Evolutionary conservation across 805 yeast species (phyloP).

Genomic region (Cyberlindnera amylophila): DNA sequence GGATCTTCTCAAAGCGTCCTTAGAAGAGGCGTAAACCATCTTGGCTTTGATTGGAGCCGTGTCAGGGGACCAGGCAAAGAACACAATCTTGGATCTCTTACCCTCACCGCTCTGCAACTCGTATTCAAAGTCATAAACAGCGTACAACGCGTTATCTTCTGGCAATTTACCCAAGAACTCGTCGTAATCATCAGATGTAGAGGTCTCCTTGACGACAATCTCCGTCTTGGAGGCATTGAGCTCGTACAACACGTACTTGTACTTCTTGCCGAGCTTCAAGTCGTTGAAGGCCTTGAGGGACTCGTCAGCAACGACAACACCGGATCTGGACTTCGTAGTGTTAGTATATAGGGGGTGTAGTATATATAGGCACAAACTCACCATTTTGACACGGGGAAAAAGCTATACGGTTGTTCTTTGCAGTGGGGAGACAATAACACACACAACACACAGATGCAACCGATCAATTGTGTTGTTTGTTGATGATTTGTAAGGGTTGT

Average conservation of each 20-base stretch:
- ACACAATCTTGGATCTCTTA: constrained; percentile 73
- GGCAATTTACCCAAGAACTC: constrained; percentile 84
- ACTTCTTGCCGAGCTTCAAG: constrained; percentile 88
- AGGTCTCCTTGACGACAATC: constrained; percentile 85
- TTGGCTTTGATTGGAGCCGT: constrained; percentile 92
- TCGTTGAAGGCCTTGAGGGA: constrained; percentile 93
- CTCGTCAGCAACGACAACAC: constrained; percentile 86
- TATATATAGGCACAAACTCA: too few relatives aligned
- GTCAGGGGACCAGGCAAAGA: constrained; percentile 95
- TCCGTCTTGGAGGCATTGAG: constrained; percentile 85
- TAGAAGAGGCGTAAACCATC: constrained; percentile 98
- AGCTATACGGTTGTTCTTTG: too few relatives aligned
- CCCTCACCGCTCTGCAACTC: constrained; percentile 89
- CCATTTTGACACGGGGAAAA: too few relatives aligned
- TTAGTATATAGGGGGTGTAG: too few relatives aligned
- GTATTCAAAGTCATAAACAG: constrained; percentile 95
- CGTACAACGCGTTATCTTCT: constrained; percentile 94
- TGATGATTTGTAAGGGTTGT: too few relatives aligned
- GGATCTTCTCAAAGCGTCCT: constrained; percentile 96
- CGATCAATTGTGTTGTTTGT: too few relatives aligned
- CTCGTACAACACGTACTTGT: constrained; percentile 76
- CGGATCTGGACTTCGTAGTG: constrained; percentile 22
- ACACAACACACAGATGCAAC: too few relatives aligned
- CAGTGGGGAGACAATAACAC: too few relatives aligned
- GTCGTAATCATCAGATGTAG: constrained; percentile 74